A percentile compares a stretch with the other conserved stretches of the same genome.
These are phyloP conservation scores for Catharanthus roseus DNA, from an alignment of 257 asterid genomes.

Conservation along the genomic window DNA sequence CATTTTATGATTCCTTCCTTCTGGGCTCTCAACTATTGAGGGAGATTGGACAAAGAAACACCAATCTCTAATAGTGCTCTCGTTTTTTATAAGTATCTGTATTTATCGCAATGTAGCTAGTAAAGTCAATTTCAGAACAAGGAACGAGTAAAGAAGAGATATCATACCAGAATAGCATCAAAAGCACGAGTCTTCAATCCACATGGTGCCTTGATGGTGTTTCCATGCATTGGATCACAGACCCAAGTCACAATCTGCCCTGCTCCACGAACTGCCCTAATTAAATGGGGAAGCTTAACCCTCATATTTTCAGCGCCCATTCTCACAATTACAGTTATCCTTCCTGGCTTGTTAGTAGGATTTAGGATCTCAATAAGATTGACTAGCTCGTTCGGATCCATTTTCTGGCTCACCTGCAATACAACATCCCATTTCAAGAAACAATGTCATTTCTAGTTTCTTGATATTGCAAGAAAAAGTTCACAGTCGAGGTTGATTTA, in stretches of 20 bases:
- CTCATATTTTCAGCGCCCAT: constrained; percentile 96
- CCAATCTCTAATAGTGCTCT: not conserved
- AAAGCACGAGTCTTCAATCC: constrained; percentile 87
- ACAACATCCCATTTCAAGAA: constrained; percentile 1
- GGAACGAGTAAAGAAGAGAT: constrained; percentile 15
- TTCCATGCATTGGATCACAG: constrained; percentile 87
- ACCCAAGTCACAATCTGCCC: constrained; percentile 88
- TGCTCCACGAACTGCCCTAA: constrained; percentile 77
- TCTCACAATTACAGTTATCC: constrained; percentile 69
- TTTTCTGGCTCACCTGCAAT: constrained; percentile 82
- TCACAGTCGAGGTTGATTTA: not conserved
- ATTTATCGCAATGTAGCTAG: not conserved
- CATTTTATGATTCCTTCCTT: not conserved
- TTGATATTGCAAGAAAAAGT: not conserved
- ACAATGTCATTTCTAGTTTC: not conserved
- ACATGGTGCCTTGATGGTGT: constrained; percentile 84
- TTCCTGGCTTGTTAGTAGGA: constrained; percentile 66
- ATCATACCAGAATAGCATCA: constrained; percentile 69
- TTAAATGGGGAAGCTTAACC: constrained; percentile 72
- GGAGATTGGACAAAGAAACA: not conserved
- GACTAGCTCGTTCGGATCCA: constrained; percentile 78
- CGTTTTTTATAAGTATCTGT: not conserved
- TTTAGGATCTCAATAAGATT: constrained; percentile 68
- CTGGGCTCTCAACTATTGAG: not conserved
- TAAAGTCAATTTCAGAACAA: not conserved